Evolutionary conservation across 441 rosid genomes (phyloP).

Genomic region (Flueggea neowawraea): DNA sequence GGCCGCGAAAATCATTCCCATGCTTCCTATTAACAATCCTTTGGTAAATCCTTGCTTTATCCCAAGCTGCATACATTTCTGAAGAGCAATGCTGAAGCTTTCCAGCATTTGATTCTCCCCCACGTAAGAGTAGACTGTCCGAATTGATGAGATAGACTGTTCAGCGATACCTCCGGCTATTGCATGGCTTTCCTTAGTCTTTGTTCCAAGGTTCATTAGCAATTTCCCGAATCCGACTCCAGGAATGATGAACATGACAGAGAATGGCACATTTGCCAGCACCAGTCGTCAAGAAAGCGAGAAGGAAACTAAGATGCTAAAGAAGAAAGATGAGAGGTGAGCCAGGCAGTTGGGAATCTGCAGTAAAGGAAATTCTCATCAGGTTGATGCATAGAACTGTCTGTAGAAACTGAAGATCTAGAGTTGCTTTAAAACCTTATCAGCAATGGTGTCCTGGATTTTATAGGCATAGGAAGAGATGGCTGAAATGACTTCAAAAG

Average conservation of each 20-base stretch:
- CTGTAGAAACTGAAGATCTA: neutral
- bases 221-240: conserved; percentile 34
- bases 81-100: conserved; percentile 26
- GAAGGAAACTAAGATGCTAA: conserved; percentile 28
- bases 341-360: conserved; percentile 39
- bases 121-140: conserved; percentile 36
- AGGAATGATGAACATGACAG: conserved; percentile 28
- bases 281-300: conserved; percentile 40
- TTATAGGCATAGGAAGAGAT: conserved; percentile 37
- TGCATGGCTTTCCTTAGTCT: conserved; percentile 27
- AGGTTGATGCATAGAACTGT: neutral
- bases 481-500: conserved; percentile 35
- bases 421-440: conserved; percentile 24
- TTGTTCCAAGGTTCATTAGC: conserved; percentile 25
- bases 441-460: conserved; percentile 39
- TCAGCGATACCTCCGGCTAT: conserved; percentile 34
- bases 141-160: conserved; percentile 36
- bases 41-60: conserved; percentile 39
- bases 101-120: conserved; percentile 32
- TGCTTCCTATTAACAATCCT: conserved; percentile 46
- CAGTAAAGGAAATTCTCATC: conserved; percentile 6
- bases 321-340: conserved; percentile 32
- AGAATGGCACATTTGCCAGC: conserved; percentile 34
- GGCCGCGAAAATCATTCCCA: conserved; percentile 31
- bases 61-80: conserved; percentile 30